Evolutionary conservation across 106 monocot genomes (phyloP).

Genomic region (Gastrodia elata): DNA sequence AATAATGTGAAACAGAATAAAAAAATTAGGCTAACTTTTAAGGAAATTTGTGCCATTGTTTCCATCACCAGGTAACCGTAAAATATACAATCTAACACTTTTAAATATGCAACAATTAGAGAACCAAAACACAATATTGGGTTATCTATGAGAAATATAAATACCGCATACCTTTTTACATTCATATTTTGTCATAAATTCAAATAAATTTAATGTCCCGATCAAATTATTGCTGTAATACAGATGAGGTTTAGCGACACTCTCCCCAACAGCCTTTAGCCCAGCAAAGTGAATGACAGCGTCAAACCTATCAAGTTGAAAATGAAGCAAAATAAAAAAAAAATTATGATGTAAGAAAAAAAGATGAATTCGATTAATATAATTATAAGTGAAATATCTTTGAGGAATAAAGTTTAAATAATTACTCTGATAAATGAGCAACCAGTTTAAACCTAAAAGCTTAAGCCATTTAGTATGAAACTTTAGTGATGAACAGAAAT

Average conservation of each 20-base stretch:
- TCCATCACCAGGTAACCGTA: neutral
- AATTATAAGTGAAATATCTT: neutral
- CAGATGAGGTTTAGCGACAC: conserved; percentile 67
- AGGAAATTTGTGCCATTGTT: neutral
- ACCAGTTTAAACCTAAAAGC: neutral
- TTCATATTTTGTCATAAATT: conserved; percentile 74
- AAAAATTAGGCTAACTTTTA: neutral
- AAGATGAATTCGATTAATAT: neutral
- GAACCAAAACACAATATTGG: neutral
- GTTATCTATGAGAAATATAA: neutral
- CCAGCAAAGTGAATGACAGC: conserved; percentile 58
- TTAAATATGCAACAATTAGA: neutral
- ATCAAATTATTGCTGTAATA: conserved; percentile 80
- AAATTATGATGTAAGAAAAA: neutral
- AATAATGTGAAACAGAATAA: neutral
- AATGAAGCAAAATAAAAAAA: neutral
- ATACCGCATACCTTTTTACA: conserved; percentile 69
- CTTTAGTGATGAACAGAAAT: neutral
- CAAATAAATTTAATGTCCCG: conserved; percentile 72
- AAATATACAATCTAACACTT: neutral
- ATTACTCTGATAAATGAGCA: neutral
- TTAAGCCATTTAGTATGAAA: neutral
- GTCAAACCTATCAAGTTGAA: conserved; percentile 27
- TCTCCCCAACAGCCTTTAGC: conserved; percentile 48
- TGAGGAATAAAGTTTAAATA: neutral